These are phyloP conservation scores for Aspergillus bridgeri DNA, from an alignment of 495 filamentous ascomycete genomes.

Conservation along the genomic window DNA sequence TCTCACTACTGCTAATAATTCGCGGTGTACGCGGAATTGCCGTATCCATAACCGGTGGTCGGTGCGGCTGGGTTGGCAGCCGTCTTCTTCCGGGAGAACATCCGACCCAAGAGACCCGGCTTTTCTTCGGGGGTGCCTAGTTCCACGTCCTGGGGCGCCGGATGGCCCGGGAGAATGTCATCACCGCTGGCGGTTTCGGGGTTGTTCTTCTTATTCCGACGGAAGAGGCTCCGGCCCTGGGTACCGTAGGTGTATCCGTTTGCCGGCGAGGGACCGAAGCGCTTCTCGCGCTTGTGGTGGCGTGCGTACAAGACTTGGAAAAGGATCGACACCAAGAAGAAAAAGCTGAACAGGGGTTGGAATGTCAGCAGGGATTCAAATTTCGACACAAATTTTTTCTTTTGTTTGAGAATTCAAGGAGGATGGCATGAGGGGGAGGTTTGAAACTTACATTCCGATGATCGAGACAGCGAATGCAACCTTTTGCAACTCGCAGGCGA, in stretches of 20 bases:
- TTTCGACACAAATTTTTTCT: neutral
- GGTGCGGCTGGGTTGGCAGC: slow-evolving; percentile 1
- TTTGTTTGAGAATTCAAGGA: neutral
- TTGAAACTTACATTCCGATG: slow-evolving; percentile 64
- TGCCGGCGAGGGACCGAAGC: slow-evolving; percentile 70
- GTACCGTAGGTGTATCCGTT: slow-evolving; percentile 76
- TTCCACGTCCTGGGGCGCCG: slow-evolving; percentile 39
- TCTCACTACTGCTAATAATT: slow-evolving; percentile 23
- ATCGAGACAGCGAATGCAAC: slow-evolving; percentile 75
- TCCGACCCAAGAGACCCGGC: slow-evolving; percentile 10
- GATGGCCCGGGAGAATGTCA: slow-evolving; percentile 35
- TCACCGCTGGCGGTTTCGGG: slow-evolving; percentile 27
- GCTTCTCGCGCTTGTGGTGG: slow-evolving; percentile 72
- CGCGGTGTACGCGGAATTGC: slow-evolving; percentile 39
- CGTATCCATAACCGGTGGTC: slow-evolving; percentile 30
- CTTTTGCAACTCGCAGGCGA: slow-evolving; percentile 67
- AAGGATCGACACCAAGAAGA: slow-evolving; percentile 64
- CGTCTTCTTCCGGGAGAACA: slow-evolving; percentile 26
- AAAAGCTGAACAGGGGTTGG: slow-evolving; percentile 41
- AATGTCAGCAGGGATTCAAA: neutral
- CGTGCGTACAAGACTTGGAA: slow-evolving; percentile 62
- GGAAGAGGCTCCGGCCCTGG: slow-evolving; percentile 49
- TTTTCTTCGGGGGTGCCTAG: slow-evolving; percentile 27
- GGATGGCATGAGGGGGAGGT: neutral
- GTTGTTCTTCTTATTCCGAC: slow-evolving; percentile 44